Percentiles rank a stretch among this genome's conserved stretches.
Conservation (phyloP, 1,284 basidiomycete genomes). For the Marasmius sp. region DNA sequence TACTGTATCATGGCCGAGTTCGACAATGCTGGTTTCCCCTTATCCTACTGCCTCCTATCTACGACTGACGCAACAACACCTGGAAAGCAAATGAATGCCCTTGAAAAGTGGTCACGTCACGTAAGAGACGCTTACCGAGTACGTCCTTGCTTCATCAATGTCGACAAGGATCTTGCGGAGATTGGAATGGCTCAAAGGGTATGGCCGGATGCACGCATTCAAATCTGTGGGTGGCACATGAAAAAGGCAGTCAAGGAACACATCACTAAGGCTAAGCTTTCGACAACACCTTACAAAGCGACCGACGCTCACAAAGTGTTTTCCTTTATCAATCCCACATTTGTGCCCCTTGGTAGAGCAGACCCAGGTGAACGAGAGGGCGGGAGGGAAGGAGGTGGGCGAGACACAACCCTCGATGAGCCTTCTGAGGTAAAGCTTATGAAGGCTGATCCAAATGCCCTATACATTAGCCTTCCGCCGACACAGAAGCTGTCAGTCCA, state of each 20-base stretch:
- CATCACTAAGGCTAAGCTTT: constrained; percentile 21
- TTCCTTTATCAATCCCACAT: neutral
- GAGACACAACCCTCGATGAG: neutral
- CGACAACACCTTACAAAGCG: constrained; percentile 25
- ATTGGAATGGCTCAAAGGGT: constrained; percentile 19
- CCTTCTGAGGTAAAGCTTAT: neutral
- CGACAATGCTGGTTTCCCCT: constrained; percentile 25
- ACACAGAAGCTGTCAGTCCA: neutral
- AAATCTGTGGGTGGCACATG: constrained; percentile 30
- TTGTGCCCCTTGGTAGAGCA: neutral
- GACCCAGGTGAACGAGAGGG: neutral
- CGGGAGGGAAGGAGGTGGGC: neutral
- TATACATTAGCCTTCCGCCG: neutral
- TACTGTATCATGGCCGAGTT: constrained; percentile 26
- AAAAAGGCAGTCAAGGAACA: constrained; percentile 19
- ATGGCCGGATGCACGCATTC: constrained; percentile 21
- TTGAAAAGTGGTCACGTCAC: constrained; percentile 18
- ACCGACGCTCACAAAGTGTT: neutral
- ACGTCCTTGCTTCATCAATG: constrained; percentile 23
- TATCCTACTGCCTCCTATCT: constrained; percentile 26
- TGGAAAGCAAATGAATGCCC: constrained; percentile 19
- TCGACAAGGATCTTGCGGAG: constrained; percentile 27
- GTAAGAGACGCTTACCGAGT: constrained; percentile 22
- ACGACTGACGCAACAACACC: constrained; percentile 20
- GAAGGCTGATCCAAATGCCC: neutral